Base-by-base conservation (phyloP, 768 basidiomycete genomes). In the Mrakia gelida region DNA sequence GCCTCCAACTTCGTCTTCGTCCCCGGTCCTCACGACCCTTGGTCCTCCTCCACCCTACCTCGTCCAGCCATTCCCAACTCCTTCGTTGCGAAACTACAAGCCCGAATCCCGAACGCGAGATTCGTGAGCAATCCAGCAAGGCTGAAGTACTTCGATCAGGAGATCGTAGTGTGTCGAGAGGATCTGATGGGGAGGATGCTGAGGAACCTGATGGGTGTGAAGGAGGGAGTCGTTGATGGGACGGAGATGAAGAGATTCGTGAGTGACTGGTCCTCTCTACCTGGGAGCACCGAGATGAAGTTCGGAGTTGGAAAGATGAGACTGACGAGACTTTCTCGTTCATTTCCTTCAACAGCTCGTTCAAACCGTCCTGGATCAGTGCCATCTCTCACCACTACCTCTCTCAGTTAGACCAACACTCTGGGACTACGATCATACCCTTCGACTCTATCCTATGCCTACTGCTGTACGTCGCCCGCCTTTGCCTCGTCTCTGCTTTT, bases 301-400 rank as follows among this genome's bases (percentile, higher is more conserved):
- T 13, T 23, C 21, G 16, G 65, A 15, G 30, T 32, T 21, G 32
- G 34, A 6, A 10, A 2, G 32, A 43, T n/a, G 9, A 9, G n/a
- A 23, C 28, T 43, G 73, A 62, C 59, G 32, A 26, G 21, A 45
- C n/a, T 5, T 16, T 23, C 30, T 38, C 26, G 45, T 45, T 45
- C 45, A 16, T 52, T 61, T 73, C 34, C 18, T 23, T 68, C 30
- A n/a, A 1, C 49, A 79, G 78, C 78, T 79, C 75, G 95, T 97
- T n/a, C 95, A 97, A 85, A 92, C 95, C 0, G 90, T 99, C 56
- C 86, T 98, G 52, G 97, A 99, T 83, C 97, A 99, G 85, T 90
- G 91, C 54, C 95, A 98, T 85, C 88, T 99, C n/a, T 90, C 89
- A 21, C 97, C 97, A 0, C 85, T 98, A 38, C 91, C 94, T 0